Conservation (phyloP, 1,139 yeast genomes). For the Scheffersomyces segobiensis region DNA sequence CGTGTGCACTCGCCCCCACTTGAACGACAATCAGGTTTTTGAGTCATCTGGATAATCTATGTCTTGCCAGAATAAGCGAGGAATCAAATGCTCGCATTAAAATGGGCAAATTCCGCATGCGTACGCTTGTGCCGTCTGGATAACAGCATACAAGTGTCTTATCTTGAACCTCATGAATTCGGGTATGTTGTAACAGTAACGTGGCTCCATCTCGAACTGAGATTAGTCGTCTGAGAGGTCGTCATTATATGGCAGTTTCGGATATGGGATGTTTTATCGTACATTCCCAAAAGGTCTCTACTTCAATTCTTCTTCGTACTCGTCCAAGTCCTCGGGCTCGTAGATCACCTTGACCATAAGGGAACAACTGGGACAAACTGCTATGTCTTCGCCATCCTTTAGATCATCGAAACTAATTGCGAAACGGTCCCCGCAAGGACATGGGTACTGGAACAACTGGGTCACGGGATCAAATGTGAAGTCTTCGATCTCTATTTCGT, state of each 20-base stretch:
- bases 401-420: slow-evolving; percentile 85
- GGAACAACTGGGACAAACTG: slow-evolving; percentile 96
- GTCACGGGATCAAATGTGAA: slow-evolving; percentile 84
- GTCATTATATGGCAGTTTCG: not conserved
- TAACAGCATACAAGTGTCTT: not conserved
- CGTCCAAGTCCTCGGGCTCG: slow-evolving; percentile 55
- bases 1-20: not conserved
- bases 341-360: slow-evolving; percentile 89
- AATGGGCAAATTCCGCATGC: not conserved
- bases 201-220: not conserved
- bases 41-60: not conserved
- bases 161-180: not conserved
- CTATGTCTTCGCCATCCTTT: slow-evolving; percentile 88
- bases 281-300: not conserved
- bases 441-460: slow-evolving; percentile 87
- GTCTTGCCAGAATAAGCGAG: not conserved
- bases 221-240: not conserved
- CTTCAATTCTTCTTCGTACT: slow-evolving; percentile 18
- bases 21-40: not conserved
- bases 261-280: not conserved
- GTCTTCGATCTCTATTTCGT: slow-evolving; percentile 95
- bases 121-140: not conserved
- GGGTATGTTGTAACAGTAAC: not conserved
- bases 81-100: not conserved
- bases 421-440: slow-evolving; percentile 97